Conservation (phyloP, 2,329 filamentous ascomycete species). For the Fusarium sp. region DNA sequence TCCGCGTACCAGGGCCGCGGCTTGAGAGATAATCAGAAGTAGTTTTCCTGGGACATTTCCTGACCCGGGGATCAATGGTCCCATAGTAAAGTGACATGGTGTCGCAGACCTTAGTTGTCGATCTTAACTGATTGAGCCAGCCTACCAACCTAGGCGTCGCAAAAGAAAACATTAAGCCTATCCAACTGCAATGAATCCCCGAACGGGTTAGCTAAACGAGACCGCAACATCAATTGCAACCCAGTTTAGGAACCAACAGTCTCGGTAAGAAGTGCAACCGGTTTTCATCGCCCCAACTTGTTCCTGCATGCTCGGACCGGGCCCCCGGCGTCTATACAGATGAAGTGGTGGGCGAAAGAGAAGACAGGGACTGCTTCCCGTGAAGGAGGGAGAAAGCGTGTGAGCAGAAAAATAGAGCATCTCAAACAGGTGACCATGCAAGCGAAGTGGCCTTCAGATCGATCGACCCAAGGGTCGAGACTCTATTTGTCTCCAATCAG, state of each 20-base stretch:
- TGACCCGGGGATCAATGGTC: background rate
- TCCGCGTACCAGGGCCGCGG: background rate
- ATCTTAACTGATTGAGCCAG: background rate
- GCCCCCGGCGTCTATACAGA: conserved; percentile 11
- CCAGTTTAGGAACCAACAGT: background rate
- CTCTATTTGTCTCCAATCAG: background rate
- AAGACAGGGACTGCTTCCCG: conserved; percentile 1
- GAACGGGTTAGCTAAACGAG: background rate
- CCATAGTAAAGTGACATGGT: background rate
- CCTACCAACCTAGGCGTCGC: background rate
- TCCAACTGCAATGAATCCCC: background rate
- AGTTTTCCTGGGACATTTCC: background rate
- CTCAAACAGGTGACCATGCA: background rate
- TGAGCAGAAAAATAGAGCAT: background rate
- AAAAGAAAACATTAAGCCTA: conserved; percentile 11
- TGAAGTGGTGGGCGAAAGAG: background rate
- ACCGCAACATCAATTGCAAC: background rate
- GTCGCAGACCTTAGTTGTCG: background rate
- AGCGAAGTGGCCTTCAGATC: background rate
- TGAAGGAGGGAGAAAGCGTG: background rate
- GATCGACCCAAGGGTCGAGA: background rate
- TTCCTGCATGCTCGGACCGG: conserved; percentile 35
- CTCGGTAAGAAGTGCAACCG: conserved; percentile 2
- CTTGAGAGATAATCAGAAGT: background rate
- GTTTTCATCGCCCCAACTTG: conserved; percentile 13